Conservation (phyloP, 2,329 filamentous ascomycete genomes). For the Chaetothyriales sp. region DNA sequence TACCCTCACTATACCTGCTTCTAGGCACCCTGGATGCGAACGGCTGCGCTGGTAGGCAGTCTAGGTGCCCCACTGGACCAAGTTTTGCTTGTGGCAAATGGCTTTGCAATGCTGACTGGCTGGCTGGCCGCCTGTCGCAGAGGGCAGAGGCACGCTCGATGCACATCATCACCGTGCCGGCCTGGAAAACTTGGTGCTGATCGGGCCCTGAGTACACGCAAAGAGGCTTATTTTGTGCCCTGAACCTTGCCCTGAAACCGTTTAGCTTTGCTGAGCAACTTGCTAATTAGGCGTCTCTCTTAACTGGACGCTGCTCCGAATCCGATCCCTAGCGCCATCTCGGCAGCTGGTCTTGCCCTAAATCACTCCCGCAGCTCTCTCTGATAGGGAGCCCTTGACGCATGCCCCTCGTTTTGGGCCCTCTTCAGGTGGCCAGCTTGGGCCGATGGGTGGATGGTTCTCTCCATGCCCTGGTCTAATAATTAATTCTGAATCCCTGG, state of each 20-base stretch:
- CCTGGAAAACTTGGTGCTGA: neutral
- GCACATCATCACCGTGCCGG: neutral
- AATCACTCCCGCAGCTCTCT: neutral
- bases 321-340: conserved; percentile 2
- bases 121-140: neutral
- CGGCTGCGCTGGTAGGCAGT: neutral
- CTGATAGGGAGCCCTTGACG: neutral
- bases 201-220: neutral
- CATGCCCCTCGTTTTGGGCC: neutral
- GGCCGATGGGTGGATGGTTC: neutral
- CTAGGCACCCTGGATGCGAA: neutral
- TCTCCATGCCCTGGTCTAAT: neutral
- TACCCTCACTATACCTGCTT: too few relatives aligned
- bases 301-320: neutral
- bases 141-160: neutral
- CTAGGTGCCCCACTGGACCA: too few relatives aligned
- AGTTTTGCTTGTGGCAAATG: neutral
- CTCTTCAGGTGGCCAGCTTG: neutral
- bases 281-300: neutral
- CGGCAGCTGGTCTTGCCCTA: neutral
- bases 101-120: neutral
- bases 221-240: neutral
- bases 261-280: neutral
- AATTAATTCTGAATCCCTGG: too few relatives aligned
- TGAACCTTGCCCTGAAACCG: neutral